Percentiles rank a stretch among this genome's conserved stretches.
Conservation (phyloP, 768 basidiomycete genomes). For the Myochromella boudieri region DNA sequence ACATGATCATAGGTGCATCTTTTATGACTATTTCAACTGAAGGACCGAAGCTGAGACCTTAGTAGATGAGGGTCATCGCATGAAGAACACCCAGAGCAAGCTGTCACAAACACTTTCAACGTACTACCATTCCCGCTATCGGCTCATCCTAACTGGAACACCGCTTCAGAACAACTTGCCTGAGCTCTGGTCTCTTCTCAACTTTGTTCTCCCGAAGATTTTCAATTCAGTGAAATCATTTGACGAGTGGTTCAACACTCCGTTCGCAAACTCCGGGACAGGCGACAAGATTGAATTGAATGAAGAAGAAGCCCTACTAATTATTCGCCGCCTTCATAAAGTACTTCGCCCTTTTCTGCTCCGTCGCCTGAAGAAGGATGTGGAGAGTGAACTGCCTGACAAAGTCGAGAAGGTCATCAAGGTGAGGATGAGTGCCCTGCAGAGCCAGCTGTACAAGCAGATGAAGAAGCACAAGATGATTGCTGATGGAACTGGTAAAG, state of each 20-base stretch:
- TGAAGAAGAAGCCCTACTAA: constrained; percentile 98
- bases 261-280: constrained; percentile 97
- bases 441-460: constrained; percentile 91
- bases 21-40: background rate
- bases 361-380: constrained; percentile 92
- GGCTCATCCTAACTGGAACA: constrained; percentile 93
- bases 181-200: constrained; percentile 92
- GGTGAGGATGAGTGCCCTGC: constrained; percentile 90
- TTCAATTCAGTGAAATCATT: constrained; percentile 99
- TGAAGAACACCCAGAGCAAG: constrained; percentile 95
- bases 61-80: constrained; percentile 91
- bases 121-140: constrained; percentile 90
- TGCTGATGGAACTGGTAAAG: constrained; percentile 75
- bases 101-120: constrained; percentile 87
- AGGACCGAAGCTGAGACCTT: background rate
- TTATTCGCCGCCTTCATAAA: constrained; percentile 95
- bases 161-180: constrained; percentile 97
- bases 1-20: constrained; percentile 89
- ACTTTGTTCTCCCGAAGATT: constrained; percentile 91
- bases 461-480: constrained; percentile 99
- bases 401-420: constrained; percentile 99
- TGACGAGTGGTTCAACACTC: constrained; percentile 99
- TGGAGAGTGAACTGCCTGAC: constrained; percentile 92
- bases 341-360: constrained; percentile 94
- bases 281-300: constrained; percentile 98